Evolutionary conservation across 2,329 filamentous ascomycete genomes (phyloP), one percentile per base, ranked within the genome.

Genomic region (Clonostachys byssicola): DNA sequence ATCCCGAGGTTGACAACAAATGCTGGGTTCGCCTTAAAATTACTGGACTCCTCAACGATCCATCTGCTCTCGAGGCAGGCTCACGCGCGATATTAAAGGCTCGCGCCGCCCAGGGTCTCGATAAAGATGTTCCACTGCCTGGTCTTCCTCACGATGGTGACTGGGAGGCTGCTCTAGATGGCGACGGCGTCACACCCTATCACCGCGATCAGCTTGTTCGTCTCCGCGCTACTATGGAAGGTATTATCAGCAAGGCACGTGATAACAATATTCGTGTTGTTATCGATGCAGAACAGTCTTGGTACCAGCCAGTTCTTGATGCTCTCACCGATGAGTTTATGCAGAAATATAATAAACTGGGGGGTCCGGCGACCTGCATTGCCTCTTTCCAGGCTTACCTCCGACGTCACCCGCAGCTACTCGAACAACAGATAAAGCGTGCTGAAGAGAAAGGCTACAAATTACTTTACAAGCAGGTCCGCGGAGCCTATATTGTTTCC

Each of bases 361-460:
- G 47, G 12, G 49, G 49, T 6, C 54, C 54, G 6, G 52, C 54
- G 4, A 56, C 54, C 6, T 56, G 51, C 35, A 54, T 54, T 40
- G 52, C 54, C 13, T 55, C 53, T 12, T 54, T 54, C 46, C 51
- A 56, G 23, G 54, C 54, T 10, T 55, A 56, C 17, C 49, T 52
- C 5, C 47, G 53, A 17, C 46, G 54, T 12, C 46, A 56, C 38
- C 54, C 52, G 4, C 54, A 56, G 18, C 51, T 56, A 6, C 51
- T 57, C 4, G 50, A 55, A 18, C 47, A 57, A 9, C 54, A 55
- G 43, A 54, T 56, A 10, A 42, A 23, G 9, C 54, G 52, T 17
- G 54, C 55, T 2, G 46, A 55, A 2, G 47, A 51, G 12, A 52
- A 49, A 23, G 51, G 52, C 5, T 57, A 56, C 34, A 56, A 52